Base-by-base conservation (phyloP, 1,284 basidiomycete species). In the Rhodotorula glutinis region DNA sequence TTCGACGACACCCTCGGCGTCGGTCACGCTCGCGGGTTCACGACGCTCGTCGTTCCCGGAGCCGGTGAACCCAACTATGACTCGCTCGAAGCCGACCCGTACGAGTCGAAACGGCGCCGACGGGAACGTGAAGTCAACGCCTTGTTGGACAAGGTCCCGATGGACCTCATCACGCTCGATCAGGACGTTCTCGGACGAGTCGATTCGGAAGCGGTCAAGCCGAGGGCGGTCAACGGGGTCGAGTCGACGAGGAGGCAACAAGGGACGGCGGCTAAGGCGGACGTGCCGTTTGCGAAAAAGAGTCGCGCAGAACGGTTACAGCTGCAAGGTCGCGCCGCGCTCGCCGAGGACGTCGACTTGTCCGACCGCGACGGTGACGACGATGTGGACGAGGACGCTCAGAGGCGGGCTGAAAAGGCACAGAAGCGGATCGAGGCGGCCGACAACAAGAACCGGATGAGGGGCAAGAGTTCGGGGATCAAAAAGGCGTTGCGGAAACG, bases 31-130 rank as follows among this genome's bases (percentile, higher is more conserved):
- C 81, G 82, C 0, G 95, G 95, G 0, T 82, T 98, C 33, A 90
- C 90, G 2, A 89, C 85, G 56, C 83, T 98, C 54, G 82, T 98
- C 62, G 88, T 98, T 0, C 95, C 95, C 0, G 95, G 95, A 21
- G 82, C 88, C 7, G 95, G 95, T 51, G 94, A 98, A 79, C 87
- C 93, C 53, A 93, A 96, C 82, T 97, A 94, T 77, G 95, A 98
- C 79, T 90, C 89, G 65, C 80, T 83, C 29, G 95, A 98, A 80
- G 89, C 91, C 0, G 94, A 98, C 85, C 92, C 95, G 5, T 98
- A 89, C 81, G 94, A 98, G 79, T 87, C 88, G 74, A 88, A 86
- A 79, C 87, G 86, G 67, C 84, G 88, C 23, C 80, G 92, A 64
- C 83, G 91, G 58, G 96, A 98, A 82, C 84, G 91, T 69, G 96